Percentiles rank a stretch among this genome's conserved stretches.
phyloP scores from a whole-genome alignment of 768 basidiomycete genomes.

The Russula ochroleuca region DNA sequence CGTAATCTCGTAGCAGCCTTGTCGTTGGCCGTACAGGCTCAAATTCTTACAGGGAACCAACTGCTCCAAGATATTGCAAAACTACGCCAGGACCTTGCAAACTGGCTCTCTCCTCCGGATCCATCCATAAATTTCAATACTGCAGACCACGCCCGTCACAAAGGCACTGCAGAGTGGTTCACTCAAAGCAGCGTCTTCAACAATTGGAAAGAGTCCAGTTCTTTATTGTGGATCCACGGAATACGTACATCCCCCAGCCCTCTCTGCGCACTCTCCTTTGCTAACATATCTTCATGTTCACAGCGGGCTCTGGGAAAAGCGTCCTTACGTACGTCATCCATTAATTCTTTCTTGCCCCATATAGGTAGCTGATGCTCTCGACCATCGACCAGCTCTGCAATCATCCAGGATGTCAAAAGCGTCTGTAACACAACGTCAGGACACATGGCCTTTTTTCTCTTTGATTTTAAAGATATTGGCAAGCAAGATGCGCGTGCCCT shows the following conservation, averaged over 20 bases:
- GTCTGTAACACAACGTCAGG: too few species aligned
- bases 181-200: not conserved
- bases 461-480: too few species aligned
- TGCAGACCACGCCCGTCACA: not conserved
- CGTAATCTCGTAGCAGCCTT: too few species aligned
- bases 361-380: not conserved
- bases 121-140: not conserved
- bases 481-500: too few species aligned
- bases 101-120: constrained; percentile 3
- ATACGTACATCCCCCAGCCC: not conserved
- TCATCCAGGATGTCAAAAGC: not conserved
- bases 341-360: not conserved
- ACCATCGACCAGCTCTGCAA: not conserved
- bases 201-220: not conserved
- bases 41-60: not conserved
- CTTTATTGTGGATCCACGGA: not conserved
- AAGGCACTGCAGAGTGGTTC: constrained; percentile 2
- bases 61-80: too few species aligned
- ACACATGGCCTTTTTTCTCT: too few species aligned
- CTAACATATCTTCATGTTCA: not conserved
- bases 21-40: too few species aligned
- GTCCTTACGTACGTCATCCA: not conserved
- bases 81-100: not conserved
- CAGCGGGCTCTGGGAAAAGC: not conserved
- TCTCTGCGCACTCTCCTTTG: too few species aligned